Evolutionary conservation across 345 rosid species (phyloP).

Genomic region (Kandelia obovata): DNA sequence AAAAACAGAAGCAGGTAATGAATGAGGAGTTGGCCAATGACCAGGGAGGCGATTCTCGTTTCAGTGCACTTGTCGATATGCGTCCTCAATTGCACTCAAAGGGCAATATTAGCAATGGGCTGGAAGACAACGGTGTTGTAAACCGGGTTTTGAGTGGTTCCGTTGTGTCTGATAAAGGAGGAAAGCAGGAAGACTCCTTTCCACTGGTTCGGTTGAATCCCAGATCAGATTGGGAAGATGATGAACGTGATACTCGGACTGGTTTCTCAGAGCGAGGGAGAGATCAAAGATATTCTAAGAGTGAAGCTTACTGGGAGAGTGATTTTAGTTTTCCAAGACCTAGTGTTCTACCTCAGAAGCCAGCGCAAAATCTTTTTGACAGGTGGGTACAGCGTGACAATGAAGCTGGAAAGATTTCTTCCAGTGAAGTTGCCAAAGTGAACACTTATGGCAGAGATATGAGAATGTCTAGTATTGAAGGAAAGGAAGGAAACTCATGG

Average conservation of each 20-base stretch:
- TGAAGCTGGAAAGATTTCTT: slow-evolving; percentile 56
- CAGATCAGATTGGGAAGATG: slow-evolving; percentile 99
- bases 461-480: slow-evolving; percentile 53
- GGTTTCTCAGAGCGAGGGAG: slow-evolving; percentile 58
- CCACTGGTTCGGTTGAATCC: slow-evolving; percentile 71
- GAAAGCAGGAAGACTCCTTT: slow-evolving; percentile 60
- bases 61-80: slow-evolving; percentile 50
- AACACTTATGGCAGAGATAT: slow-evolving; percentile 42
- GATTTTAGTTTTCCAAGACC: slow-evolving; percentile 70
- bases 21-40: slow-evolving; percentile 44
- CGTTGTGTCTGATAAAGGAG: slow-evolving; percentile 37
- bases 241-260: slow-evolving; percentile 91
- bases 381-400: slow-evolving; percentile 59
- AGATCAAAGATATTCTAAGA: slow-evolving; percentile 55
- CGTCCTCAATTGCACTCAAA: slow-evolving; percentile 57
- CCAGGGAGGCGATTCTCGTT: slow-evolving; percentile 32
- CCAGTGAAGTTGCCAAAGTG: slow-evolving; percentile 51
- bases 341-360: slow-evolving; percentile 57
- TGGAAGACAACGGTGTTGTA: slow-evolving; percentile 39
- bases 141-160: slow-evolving; percentile 35
- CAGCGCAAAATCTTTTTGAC: slow-evolving; percentile 44
- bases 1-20: slow-evolving; percentile 56
- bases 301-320: slow-evolving; percentile 67
- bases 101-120: slow-evolving; percentile 28
- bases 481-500: slow-evolving; percentile 66